Conservation (phyloP, 169 alveolate genomes). For the Eimeria praecox region DNA sequence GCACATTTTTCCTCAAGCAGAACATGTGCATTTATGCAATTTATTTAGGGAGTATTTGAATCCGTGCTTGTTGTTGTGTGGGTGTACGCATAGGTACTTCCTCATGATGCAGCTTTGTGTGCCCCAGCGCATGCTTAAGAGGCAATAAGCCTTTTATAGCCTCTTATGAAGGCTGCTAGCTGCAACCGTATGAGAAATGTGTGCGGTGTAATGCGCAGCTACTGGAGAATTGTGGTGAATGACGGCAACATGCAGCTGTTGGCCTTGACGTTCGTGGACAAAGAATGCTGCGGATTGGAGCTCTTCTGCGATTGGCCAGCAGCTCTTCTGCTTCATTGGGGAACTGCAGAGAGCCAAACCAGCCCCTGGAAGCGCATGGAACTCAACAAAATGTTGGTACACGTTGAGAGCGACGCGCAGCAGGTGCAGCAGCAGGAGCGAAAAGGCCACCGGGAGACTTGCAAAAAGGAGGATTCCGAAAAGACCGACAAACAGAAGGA, state of each 20-base stretch:
- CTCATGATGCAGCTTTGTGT: not conserved
- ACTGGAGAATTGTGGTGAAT: slow-evolving; percentile 64
- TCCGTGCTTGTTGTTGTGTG: not conserved
- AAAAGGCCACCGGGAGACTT: not conserved
- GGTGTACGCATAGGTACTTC: not conserved
- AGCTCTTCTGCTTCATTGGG: slow-evolving; percentile 70
- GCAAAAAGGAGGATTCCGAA: not conserved
- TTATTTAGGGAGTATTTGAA: not conserved
- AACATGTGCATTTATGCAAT: not conserved
- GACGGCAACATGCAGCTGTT: slow-evolving; percentile 64
- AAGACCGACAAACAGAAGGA: not conserved
- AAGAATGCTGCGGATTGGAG: slow-evolving; percentile 59
- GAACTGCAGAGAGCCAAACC: slow-evolving; percentile 7
- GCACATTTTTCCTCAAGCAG: not conserved
- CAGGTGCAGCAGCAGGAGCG: not conserved
- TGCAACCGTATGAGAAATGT: not conserved
- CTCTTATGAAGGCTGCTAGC: too few relatives aligned
- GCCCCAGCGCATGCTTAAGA: not conserved
- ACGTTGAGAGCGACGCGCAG: slow-evolving; percentile 7
- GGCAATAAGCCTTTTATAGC: not conserved
- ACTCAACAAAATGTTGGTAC: slow-evolving; percentile 59
- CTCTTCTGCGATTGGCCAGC: slow-evolving; percentile 74
- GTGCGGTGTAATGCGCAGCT: slow-evolving; percentile 16
- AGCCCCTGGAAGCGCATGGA: slow-evolving; percentile 71
- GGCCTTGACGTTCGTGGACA: slow-evolving; percentile 63